Evolutionary conservation across 139 green algal genomes (phyloP).

Genomic region (Yamagishiella unicocca): DNA sequence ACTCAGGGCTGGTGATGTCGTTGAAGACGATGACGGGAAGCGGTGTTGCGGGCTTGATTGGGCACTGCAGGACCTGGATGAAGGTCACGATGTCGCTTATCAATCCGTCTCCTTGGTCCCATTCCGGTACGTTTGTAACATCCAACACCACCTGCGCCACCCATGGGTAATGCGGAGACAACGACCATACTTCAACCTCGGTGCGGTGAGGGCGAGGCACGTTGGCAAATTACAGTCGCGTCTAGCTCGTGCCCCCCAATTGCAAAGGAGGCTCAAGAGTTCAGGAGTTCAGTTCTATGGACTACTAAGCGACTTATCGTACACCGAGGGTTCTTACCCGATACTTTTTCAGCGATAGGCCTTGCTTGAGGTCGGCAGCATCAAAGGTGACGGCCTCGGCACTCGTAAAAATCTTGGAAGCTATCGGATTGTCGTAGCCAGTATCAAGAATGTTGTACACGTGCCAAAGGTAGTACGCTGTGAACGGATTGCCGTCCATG

Average conservation of each 20-base stretch:
- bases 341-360: not conserved
- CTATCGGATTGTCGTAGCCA: not conserved
- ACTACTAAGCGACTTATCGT: too few relatives aligned
- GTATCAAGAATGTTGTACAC: conserved; percentile 6
- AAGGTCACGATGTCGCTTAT: not conserved
- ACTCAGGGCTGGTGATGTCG: not conserved
- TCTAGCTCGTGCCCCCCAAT: not conserved
- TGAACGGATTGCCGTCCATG: not conserved
- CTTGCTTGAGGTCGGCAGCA: not conserved
- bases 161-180: not conserved
- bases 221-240: not conserved
- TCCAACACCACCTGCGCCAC: not conserved
- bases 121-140: not conserved
- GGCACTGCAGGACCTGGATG: not conserved
- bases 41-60: conserved; percentile 10
- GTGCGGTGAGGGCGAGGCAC: not conserved
- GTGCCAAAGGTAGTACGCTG: conserved; percentile 26
- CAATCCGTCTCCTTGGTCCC: not conserved
- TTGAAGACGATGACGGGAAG: not conserved
- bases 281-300: not conserved
- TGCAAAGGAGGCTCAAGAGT: not conserved
- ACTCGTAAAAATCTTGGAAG: not conserved
- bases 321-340: not conserved
- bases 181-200: not conserved
- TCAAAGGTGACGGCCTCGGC: not conserved